Evolutionary conservation across 345 rosid species (phyloP), one percentile per base, ranked within the genome.

Genomic region (Leavenworthia alabamica): DNA sequence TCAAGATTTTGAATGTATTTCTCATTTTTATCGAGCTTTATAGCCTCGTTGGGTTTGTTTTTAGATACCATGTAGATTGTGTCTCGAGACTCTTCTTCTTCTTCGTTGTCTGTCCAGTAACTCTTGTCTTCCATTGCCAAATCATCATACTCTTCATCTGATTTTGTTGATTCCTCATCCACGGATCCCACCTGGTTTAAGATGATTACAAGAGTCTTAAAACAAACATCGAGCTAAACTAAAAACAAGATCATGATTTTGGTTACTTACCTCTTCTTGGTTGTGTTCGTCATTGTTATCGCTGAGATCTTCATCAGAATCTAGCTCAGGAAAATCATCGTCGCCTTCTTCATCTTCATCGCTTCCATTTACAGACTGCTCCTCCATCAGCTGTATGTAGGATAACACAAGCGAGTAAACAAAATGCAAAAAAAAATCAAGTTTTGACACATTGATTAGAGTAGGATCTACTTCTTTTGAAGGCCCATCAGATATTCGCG

Each of bases 111-210:
- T 1, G 89, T 62, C 78, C 79, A 63, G 56, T 84, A 87, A 12
- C 88, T 86, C 60, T 75, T 78, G 68, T 94, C 97, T 62, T 61
- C 78, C 97, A 94, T 81, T 35, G 95, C 97, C 47, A 94, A 81
- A 78, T 94, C 99, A 45, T 86, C 95, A 7, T 90, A 94, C 76
- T 94, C 96, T 75, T 94, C 97, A 36, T 94, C 99, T 12, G 95
- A 84, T 58, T 86, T 90, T 10, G 96, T 84, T 0, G 90, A 89
- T 71, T 82, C 93, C 80, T 90, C 99, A 14, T 94, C 99, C 26
- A 94, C 96, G 3, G 97, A 94, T 1, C 99, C 99, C 8, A 88
- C 73, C 96, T 94, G 61, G 42, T 57, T 52, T 33, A 32, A 24
- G 19, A 46, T 46, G 31, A 48, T 56, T 62, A 29, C 15, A 6